Evolutionary conservation across 306 rosid species (phyloP).

Genomic region (Prunus mume): DNA sequence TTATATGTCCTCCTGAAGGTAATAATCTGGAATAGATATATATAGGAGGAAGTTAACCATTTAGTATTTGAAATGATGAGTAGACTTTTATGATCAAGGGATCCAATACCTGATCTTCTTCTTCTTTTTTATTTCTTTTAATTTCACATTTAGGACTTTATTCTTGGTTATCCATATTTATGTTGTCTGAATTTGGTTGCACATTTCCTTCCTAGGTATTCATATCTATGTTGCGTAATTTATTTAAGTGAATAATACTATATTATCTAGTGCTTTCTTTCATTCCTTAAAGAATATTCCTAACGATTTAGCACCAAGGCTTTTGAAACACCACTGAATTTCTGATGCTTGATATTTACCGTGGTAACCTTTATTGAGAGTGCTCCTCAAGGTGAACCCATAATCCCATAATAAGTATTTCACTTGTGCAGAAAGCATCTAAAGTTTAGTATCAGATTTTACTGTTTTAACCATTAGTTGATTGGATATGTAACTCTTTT

Average conservation of each 20-base stretch:
- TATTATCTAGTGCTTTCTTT: not conserved
- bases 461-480: not conserved
- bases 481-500: not conserved
- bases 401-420: not conserved
- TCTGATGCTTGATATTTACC: not conserved
- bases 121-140: not conserved
- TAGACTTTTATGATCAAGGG: not conserved
- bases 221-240: not conserved
- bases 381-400: not conserved
- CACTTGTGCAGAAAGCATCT: not conserved
- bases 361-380: not conserved
- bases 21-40: conserved; percentile 5
- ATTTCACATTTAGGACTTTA: not conserved
- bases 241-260: not conserved
- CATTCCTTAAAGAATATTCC: not conserved
- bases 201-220: not conserved
- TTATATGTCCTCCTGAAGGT: conserved; percentile 47
- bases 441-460: not conserved
- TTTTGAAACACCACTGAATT: not conserved
- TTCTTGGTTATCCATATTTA: not conserved
- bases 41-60: not conserved
- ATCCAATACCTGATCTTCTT: not conserved
- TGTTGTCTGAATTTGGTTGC: not conserved
- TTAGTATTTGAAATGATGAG: not conserved
- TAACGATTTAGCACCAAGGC: not conserved